A percentile compares a stretch with the other conserved stretches of the same genome.
These are phyloP conservation scores for Diddensiella santjacobensis DNA, from an alignment of 805 yeast genomes.

Conservation along the genomic window DNA sequence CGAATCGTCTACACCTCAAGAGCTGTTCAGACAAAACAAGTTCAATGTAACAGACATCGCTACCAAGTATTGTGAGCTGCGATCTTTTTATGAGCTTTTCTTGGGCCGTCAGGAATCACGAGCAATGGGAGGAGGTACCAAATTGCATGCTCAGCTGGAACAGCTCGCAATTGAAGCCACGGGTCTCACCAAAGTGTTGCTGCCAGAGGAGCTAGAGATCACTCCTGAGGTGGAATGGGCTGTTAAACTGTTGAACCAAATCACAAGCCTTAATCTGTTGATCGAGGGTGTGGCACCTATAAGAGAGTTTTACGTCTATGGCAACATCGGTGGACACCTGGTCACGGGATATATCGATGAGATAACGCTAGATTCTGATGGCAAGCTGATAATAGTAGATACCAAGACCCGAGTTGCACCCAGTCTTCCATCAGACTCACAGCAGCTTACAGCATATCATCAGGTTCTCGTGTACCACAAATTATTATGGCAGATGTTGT, in stretches of 20 bases:
- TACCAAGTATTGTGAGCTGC: conserved; percentile 26
- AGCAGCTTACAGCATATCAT: conserved; percentile 32
- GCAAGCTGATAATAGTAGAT: conserved; percentile 24
- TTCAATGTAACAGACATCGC: conserved; percentile 25
- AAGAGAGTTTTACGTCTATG: conserved; percentile 32
- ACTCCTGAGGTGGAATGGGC: conserved; percentile 20
- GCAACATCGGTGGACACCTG: conserved; percentile 16
- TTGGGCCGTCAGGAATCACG: conserved; percentile 8
- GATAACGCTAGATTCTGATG: conserved; percentile 10
- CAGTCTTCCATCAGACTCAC: conserved; percentile 18
- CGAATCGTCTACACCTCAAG: conserved; percentile 8
- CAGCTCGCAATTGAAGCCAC: conserved; percentile 2
- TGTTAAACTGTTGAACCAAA: conserved; percentile 18
- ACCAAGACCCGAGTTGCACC: conserved; percentile 27
- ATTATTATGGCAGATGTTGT: conserved; percentile 19
- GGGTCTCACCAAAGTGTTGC: conserved; percentile 1
- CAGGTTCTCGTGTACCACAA: conserved; percentile 31
- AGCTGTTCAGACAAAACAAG: conserved; percentile 11
- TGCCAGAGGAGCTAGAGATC: conserved; percentile 3
- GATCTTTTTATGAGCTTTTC: conserved; percentile 18
- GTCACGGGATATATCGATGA: conserved; percentile 32
- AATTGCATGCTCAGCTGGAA: conserved; percentile 23
- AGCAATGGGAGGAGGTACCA: conserved; percentile 23
- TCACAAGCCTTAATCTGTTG: conserved; percentile 9
- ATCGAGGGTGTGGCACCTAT: conserved; percentile 7